Evolutionary conservation across 2,329 filamentous ascomycete species (phyloP).

Genomic region (Stemphylium beticola): DNA sequence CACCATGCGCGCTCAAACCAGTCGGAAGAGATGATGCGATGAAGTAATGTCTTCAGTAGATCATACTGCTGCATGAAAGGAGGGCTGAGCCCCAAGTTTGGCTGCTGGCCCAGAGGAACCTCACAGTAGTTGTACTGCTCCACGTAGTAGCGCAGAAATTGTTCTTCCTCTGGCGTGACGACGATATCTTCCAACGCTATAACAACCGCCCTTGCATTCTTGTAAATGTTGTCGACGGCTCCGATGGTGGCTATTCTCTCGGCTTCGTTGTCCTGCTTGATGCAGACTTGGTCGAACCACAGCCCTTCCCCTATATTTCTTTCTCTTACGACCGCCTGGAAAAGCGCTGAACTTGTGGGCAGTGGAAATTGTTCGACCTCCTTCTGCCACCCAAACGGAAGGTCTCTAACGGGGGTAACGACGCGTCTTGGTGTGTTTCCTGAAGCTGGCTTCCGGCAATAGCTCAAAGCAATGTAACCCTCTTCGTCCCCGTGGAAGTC

Average conservation of each 20-base stretch:
- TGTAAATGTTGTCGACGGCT: slow-evolving; percentile 52
- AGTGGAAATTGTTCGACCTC: slow-evolving; percentile 48
- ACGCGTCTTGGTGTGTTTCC: slow-evolving; percentile 34
- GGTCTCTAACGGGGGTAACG: slow-evolving; percentile 31
- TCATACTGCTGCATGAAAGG: slow-evolving; percentile 40
- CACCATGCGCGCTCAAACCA: slow-evolving; percentile 57
- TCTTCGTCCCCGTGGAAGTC: slow-evolving; percentile 39
- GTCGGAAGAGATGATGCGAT: slow-evolving; percentile 48
- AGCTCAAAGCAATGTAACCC: slow-evolving; percentile 54
- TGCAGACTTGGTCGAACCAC: slow-evolving; percentile 56
- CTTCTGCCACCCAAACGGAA: slow-evolving; percentile 45
- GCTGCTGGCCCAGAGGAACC: slow-evolving; percentile 29
- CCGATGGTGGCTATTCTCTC: slow-evolving; percentile 51
- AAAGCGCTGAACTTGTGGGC: slow-evolving; percentile 48
- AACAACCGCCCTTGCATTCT: slow-evolving; percentile 50
- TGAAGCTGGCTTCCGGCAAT: slow-evolving; percentile 47
- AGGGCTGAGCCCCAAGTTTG: slow-evolving; percentile 32
- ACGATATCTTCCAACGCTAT: slow-evolving; percentile 53
- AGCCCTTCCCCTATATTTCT: slow-evolving; percentile 48
- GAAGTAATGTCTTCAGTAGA: slow-evolving; percentile 36
- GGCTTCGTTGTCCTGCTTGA: slow-evolving; percentile 49
- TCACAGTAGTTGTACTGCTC: slow-evolving; percentile 43
- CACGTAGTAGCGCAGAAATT: slow-evolving; percentile 48
- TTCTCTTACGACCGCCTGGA: slow-evolving; percentile 51
- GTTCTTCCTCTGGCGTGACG: slow-evolving; percentile 43